Evolutionary conservation across 495 filamentous ascomycete species (phyloP), one percentile per base, ranked within the genome.

Genomic region (Astrothelium macrocarpum): DNA sequence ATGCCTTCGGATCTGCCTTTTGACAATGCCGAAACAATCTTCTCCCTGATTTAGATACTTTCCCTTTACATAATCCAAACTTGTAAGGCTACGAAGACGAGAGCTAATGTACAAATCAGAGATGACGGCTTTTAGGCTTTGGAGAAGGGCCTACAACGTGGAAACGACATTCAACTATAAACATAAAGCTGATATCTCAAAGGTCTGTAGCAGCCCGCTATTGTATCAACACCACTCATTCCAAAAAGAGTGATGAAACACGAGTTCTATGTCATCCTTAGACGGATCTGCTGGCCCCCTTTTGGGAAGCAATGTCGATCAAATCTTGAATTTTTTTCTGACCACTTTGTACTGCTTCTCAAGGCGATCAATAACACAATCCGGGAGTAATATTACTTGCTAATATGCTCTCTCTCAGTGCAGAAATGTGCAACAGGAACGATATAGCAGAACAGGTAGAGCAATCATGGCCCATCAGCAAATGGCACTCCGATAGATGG

Each of bases 221-320:
- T n/a, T n/a, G n/a, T n/a, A n/a, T n/a, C n/a, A n/a, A n/a, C n/a
- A 28, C 49, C 49, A 29, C 25, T 11, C 25, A 28, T 20, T 49
- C n/a, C 14, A 39, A 39, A 39, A 39, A 5, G 5, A 39, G 29
- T 56, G 49, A 56, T 56, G 49, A 56, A 25, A 56, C 20, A 56
- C 9, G 29, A 56, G 49, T 56, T 56, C 14, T 56, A 9, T 56
- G 49, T 56, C 49, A 56, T 56, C 49, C 49, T 56, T 56, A 56
- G 49, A 56, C 49, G 49, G 49, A 56, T 56, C 29, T 56, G 49
- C 49, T 25, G 5, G 29, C 9, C 23, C 5, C 49, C 25, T 28
- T 26, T 12, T 28, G 25, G 25, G 23, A 56, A 29, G 49, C 49
- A 56, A 29, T 56, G 49, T 29, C 49, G 49, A 56, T 9, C 12